Conservation (phyloP, 208 protist species). For the Leptomonas pyrrhocoris region DNA sequence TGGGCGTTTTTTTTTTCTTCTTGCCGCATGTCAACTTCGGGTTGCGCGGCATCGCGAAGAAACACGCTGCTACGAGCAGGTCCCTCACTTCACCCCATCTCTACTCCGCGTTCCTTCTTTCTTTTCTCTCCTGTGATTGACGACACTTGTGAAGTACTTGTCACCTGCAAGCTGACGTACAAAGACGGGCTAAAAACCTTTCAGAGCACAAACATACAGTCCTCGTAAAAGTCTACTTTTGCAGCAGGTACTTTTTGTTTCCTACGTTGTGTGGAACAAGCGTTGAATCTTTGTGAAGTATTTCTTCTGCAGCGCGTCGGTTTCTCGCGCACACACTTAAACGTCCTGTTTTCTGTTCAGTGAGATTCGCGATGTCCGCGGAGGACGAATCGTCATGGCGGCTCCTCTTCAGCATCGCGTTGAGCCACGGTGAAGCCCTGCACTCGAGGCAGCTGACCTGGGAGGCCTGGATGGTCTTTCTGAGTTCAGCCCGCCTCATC, state of each 20-base stretch:
- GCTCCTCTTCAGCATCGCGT: constrained; percentile 85
- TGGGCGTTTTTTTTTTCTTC: constrained; percentile 1
- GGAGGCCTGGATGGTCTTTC: constrained; percentile 61
- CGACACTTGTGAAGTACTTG: too few relatives aligned
- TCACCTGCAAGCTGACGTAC: too few relatives aligned
- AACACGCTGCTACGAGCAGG: neutral
- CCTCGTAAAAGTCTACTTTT: too few relatives aligned
- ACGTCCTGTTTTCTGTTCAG: neutral
- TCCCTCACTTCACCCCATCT: neutral
- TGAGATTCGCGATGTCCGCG: constrained; percentile 17
- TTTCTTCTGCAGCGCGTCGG: constrained; percentile 12
- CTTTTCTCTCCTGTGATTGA: too few relatives aligned
- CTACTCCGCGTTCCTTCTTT: too few relatives aligned
- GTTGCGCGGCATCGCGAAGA: too few relatives aligned
- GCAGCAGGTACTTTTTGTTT: too few relatives aligned
- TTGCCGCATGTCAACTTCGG: neutral
- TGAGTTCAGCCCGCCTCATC: constrained; percentile 63
- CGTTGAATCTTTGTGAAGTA: too few relatives aligned
- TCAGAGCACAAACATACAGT: too few relatives aligned
- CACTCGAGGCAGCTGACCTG: constrained; percentile 41
- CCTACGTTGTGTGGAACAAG: too few relatives aligned
- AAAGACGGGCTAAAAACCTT: too few relatives aligned
- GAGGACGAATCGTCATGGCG: constrained; percentile 65
- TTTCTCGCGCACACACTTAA: neutral
- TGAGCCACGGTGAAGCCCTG: constrained; percentile 76